A percentile compares a stretch with the other conserved stretches of the same genome.
Evolutionary conservation across 2,329 filamentous ascomycete genomes (phyloP).

Genomic region (Acephala macrosclerotiorum): DNA sequence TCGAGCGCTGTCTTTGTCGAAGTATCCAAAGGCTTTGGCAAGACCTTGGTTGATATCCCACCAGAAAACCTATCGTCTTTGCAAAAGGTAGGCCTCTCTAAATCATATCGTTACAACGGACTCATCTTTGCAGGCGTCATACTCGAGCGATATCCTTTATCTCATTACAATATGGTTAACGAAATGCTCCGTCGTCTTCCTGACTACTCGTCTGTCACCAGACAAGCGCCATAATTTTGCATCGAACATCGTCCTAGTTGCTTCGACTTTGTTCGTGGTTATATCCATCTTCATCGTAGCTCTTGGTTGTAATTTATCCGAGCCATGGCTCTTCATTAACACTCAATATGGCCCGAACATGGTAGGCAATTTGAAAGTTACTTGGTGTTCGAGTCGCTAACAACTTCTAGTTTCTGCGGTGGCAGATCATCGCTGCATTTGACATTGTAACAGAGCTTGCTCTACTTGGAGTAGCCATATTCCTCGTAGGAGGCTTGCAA

Average conservation of each 20-base stretch:
- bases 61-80: slow-evolving; percentile 9
- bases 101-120: background rate
- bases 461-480: slow-evolving; percentile 47
- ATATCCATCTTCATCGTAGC: slow-evolving; percentile 49
- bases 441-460: slow-evolving; percentile 50
- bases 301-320: slow-evolving; percentile 50
- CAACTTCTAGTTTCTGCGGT: slow-evolving; percentile 39
- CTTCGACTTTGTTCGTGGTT: slow-evolving; percentile 48
- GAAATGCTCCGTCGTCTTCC: slow-evolving; percentile 51
- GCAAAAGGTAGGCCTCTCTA: slow-evolving; percentile 18
- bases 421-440: slow-evolving; percentile 48
- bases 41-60: slow-evolving; percentile 36
- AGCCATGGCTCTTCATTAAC: slow-evolving; percentile 44
- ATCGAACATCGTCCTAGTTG: slow-evolving; percentile 46
- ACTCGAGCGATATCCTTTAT: slow-evolving; percentile 52
- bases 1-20: slow-evolving; percentile 47
- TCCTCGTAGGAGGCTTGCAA: slow-evolving; percentile 48
- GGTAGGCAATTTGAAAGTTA: slow-evolving; percentile 38
- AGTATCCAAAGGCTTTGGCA: slow-evolving; percentile 50
- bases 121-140: slow-evolving; percentile 42
- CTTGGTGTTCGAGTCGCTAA: background rate
- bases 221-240: slow-evolving; percentile 48
- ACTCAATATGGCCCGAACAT: slow-evolving; percentile 40
- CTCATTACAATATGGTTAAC: slow-evolving; percentile 51
- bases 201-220: slow-evolving; percentile 54